These are phyloP conservation scores for Cryptococcus amylolentus DNA, from an alignment of 1,284 basidiomycete species.

Conservation along the genomic window DNA sequence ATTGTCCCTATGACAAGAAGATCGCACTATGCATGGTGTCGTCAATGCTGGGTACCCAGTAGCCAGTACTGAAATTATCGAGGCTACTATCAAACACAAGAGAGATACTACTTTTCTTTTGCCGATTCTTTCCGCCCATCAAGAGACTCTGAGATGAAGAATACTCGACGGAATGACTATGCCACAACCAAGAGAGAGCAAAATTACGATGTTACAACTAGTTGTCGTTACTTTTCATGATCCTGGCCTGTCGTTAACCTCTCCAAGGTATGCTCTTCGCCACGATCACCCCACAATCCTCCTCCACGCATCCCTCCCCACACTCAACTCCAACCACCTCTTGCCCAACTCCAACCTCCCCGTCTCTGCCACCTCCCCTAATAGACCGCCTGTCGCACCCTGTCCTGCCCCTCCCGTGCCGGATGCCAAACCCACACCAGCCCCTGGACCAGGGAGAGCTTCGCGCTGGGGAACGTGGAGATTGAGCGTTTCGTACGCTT, in stretches of 20 bases:
- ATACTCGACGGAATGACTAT: no score
- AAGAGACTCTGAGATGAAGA: no score
- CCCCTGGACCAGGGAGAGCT: neutral
- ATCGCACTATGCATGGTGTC: no score
- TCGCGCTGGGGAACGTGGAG: constrained; percentile 26
- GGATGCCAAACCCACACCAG: neutral
- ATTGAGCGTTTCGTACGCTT: constrained; percentile 34
- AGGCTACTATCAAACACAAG: no score
- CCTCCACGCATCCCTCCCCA: constrained; percentile 14
- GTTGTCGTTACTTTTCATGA: neutral
- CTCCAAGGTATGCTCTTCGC: neutral
- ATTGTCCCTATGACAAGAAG: no score
- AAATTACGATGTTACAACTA: no score
- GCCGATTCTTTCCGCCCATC: no score
- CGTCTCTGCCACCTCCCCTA: constrained; percentile 26
- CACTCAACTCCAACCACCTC: constrained; percentile 12
- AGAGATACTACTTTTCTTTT: no score
- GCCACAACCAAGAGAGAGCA: no score
- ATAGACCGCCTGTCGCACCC: constrained; percentile 7
- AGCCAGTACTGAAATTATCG: no score
- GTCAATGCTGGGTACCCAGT: no score
- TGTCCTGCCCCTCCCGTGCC: neutral
- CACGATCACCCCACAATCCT: constrained; percentile 11
- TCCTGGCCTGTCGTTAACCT: neutral
- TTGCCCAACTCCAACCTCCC: constrained; percentile 14